These are phyloP conservation scores for Russula earlei DNA, from an alignment of 768 basidiomycete genomes.

Conservation along the genomic window DNA sequence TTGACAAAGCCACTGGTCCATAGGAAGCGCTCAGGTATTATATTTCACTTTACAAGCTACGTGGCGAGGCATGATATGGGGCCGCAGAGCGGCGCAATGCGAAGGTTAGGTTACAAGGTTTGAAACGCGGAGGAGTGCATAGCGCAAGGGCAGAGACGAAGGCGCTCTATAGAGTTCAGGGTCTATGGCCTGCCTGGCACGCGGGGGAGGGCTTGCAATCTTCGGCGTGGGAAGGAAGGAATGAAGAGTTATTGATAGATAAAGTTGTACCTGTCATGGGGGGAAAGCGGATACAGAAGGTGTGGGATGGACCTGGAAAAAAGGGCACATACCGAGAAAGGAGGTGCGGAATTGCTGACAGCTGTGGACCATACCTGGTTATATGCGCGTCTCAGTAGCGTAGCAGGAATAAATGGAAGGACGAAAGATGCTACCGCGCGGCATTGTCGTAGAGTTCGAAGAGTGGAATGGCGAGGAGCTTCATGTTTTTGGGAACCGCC, in stretches of 20 bases:
- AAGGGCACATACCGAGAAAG: constrained; percentile 56
- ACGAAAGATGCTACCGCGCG: constrained; percentile 46
- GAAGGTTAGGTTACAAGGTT: not conserved
- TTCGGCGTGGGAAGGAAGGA: not conserved
- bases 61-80: not conserved
- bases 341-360: constrained; percentile 88
- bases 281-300: not conserved
- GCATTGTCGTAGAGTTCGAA: constrained; percentile 98
- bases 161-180: not conserved
- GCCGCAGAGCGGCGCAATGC: not conserved
- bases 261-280: constrained; percentile 29
- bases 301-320: not conserved
- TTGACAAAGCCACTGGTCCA: not conserved
- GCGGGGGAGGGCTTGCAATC: not conserved
- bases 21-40: not conserved
- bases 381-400: not conserved
- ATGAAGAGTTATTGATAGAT: constrained; percentile 18
- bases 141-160: not conserved
- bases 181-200: not conserved
- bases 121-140: not conserved
- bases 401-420: not conserved
- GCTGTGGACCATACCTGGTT: constrained; percentile 77
- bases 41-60: constrained; percentile 4
- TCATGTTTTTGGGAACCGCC: constrained; percentile 98
- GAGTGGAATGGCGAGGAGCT: constrained; percentile 89